phyloP scores from a whole-genome alignment of 805 yeast species.

The Saccharomycopsis sp. region DNA sequence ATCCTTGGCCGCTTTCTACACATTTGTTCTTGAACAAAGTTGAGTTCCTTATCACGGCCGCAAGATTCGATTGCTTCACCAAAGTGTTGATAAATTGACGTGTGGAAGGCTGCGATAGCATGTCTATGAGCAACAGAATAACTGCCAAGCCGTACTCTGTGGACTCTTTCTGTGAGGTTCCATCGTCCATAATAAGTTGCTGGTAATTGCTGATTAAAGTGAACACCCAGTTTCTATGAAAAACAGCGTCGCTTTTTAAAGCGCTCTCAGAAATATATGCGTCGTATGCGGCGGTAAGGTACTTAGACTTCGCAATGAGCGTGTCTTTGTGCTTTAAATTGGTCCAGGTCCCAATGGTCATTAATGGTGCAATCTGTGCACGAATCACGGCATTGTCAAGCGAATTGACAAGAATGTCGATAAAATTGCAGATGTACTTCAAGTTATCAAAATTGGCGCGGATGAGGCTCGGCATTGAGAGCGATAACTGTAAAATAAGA shows the following conservation, averaged over 20 bases:
- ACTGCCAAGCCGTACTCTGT: slow-evolving; percentile 15
- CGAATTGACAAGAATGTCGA: slow-evolving; percentile 23
- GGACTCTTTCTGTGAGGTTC: slow-evolving; percentile 2
- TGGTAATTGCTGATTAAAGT: slow-evolving; percentile 1
- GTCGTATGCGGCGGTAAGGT: slow-evolving; percentile 24
- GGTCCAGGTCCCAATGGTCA: slow-evolving; percentile 32
- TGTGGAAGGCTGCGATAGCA: slow-evolving; percentile 35
- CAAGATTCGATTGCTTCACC: slow-evolving; percentile 27
- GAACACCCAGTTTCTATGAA: slow-evolving; percentile 28
- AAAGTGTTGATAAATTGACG: slow-evolving; percentile 31
- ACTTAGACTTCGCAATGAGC: slow-evolving; percentile 20
- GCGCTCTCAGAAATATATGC: slow-evolving; percentile 22
- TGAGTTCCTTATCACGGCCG: slow-evolving; percentile 18
- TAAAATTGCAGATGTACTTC: slow-evolving; percentile 24
- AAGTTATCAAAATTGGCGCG: slow-evolving; percentile 9
- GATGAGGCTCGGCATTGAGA: slow-evolving; percentile 2
- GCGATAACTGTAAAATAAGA: slow-evolving; percentile 23
- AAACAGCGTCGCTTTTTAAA: slow-evolving; percentile 20
- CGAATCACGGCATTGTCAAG: slow-evolving; percentile 24
- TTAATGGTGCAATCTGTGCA: slow-evolving; percentile 27
- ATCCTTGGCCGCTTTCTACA: not conserved
- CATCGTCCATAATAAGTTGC: slow-evolving; percentile 21
- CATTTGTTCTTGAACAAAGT: not conserved
- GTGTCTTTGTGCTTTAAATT: slow-evolving; percentile 21
- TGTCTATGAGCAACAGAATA: slow-evolving; percentile 25